Percentiles rank a stretch among this genome's conserved stretches.
These are phyloP conservation scores for Talaromyces albobiverticillius DNA, from an alignment of 2,329 filamentous ascomycete genomes.

Conservation along the genomic window DNA sequence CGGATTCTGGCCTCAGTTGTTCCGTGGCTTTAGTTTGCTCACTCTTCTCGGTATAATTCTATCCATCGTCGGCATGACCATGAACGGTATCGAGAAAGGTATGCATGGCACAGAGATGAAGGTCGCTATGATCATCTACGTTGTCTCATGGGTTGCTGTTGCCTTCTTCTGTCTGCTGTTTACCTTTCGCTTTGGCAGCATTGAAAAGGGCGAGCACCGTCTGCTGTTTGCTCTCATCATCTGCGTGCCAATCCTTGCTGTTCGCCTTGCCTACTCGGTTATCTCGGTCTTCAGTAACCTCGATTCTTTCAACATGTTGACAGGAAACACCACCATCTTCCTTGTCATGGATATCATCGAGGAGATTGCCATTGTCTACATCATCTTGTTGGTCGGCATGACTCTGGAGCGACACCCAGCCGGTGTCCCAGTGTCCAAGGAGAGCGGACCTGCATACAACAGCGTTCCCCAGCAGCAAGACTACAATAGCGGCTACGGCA, in stretches of 20 bases:
- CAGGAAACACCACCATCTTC: conserved; percentile 24
- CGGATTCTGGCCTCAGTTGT: conserved; percentile 23
- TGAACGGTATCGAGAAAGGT: conserved; percentile 24
- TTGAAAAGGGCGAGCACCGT: conserved; percentile 26
- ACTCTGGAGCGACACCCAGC: conserved; percentile 16
- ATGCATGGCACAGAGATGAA: conserved; percentile 37
- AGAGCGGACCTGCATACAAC: background rate
- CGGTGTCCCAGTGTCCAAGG: conserved; percentile 1
- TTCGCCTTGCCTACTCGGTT: conserved; percentile 30
- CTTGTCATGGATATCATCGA: conserved; percentile 30
- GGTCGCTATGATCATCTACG: conserved; percentile 41
- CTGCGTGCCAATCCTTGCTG: conserved; percentile 28
- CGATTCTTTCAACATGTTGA: conserved; percentile 22
- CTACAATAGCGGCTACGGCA: no score
- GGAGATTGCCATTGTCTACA: conserved; percentile 28
- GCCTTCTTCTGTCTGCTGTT: no score
- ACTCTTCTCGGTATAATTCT: conserved; percentile 34
- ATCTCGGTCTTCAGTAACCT: conserved; percentile 25
- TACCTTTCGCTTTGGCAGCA: conserved; percentile 28
- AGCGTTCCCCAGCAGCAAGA: no score
- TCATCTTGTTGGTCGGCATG: conserved; percentile 25
- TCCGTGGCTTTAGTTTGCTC: conserved; percentile 29
- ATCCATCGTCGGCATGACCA: conserved; percentile 44
- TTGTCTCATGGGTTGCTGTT: conserved; percentile 25
- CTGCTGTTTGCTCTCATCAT: conserved; percentile 26